A percentile compares a stretch with the other conserved stretches of the same genome.
Conservation (phyloP, 169 alveolate species). For the Perkinsus marinus region DNA sequence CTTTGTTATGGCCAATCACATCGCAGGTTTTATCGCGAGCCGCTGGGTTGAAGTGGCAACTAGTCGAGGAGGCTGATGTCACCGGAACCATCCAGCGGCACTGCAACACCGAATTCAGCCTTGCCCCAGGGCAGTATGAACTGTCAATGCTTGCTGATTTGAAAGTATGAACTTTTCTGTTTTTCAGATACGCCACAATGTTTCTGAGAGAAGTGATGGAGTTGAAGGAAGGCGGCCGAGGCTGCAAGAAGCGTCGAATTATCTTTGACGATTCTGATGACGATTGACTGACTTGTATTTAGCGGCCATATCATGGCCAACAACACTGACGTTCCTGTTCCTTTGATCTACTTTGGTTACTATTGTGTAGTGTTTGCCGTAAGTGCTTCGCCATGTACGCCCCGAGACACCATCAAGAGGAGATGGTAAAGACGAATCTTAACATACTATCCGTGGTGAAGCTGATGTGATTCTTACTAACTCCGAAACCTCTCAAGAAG, state of each 20-base stretch:
- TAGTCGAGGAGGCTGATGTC: background rate
- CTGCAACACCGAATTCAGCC: background rate
- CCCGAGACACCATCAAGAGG: background rate
- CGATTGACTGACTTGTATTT: background rate
- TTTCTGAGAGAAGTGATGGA: background rate
- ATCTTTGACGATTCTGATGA: background rate
- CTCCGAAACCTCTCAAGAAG: no score
- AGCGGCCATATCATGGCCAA: background rate
- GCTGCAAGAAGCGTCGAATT: background rate
- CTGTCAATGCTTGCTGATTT: background rate
- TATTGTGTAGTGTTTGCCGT: background rate
- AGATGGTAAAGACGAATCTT: no score
- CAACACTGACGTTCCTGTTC: background rate
- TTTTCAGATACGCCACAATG: background rate
- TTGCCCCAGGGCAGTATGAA: background rate
- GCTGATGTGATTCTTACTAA: no score
- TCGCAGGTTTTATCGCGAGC: background rate
- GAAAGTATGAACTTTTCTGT: background rate
- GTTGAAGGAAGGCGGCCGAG: background rate
- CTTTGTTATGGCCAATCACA: no score
- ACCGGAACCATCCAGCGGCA: background rate
- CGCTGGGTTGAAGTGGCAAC: background rate
- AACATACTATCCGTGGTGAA: no score
- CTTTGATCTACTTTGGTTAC: background rate
- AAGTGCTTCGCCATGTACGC: background rate